Percentiles rank a stretch among this genome's conserved stretches.
Evolutionary conservation across 2,329 filamentous ascomycete species (phyloP).

Genomic region (Exophiala sideris): DNA sequence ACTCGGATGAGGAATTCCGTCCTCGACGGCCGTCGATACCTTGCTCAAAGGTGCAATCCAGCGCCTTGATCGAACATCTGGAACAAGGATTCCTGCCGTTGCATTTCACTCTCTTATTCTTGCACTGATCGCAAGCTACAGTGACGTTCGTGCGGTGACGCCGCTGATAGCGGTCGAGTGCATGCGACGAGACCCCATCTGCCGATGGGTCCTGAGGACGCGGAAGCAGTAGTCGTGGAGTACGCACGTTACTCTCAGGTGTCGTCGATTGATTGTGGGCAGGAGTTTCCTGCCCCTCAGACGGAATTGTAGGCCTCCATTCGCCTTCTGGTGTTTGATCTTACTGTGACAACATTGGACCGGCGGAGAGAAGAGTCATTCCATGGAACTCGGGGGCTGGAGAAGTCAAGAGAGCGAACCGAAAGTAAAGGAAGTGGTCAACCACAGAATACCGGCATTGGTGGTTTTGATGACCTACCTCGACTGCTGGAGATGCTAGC

Average conservation of each 20-base stretch:
- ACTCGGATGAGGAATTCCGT: background rate
- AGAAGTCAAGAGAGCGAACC: no score
- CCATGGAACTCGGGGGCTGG: background rate
- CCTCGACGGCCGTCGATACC: conserved; percentile 6
- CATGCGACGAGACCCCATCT: background rate
- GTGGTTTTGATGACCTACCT: no score
- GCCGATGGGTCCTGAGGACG: background rate
- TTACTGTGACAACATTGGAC: background rate
- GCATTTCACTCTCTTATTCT: conserved; percentile 43
- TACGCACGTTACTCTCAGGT: background rate
- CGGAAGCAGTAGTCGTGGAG: background rate
- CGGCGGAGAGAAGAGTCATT: background rate
- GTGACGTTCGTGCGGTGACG: conserved; percentile 42
- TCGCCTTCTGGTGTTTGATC: background rate
- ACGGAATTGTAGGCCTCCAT: background rate
- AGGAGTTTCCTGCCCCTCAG: background rate
- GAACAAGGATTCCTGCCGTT: conserved; percentile 42
- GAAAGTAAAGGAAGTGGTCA: no score
- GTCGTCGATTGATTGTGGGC: background rate
- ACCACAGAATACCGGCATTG: no score
- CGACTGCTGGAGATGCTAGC: no score
- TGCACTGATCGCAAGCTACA: conserved; percentile 44
- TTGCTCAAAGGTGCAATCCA: conserved; percentile 6
- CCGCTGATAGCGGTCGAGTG: background rate
- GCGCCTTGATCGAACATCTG: conserved; percentile 30